A percentile compares a stretch with the other conserved stretches of the same genome.
These are phyloP conservation scores for Parasarocladium wereldwijsianum DNA, from an alignment of 2,329 filamentous ascomycete species.

Conservation along the genomic window DNA sequence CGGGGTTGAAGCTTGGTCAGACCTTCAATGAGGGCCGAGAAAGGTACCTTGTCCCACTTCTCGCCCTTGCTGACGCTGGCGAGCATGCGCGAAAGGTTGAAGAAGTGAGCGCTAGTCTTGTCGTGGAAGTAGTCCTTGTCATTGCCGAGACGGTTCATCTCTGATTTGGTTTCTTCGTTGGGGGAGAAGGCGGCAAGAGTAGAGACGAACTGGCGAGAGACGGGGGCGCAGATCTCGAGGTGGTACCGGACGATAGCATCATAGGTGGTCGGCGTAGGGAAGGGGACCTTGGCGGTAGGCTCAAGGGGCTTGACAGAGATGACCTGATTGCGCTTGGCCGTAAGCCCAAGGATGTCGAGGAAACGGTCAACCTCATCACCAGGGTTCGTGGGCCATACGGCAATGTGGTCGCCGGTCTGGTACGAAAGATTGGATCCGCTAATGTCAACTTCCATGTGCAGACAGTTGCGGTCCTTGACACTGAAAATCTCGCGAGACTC, in stretches of 20 bases:
- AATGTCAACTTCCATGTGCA: constrained; percentile 92
- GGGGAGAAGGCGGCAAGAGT: constrained; percentile 82
- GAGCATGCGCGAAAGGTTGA: constrained; percentile 82
- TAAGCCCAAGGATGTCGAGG: constrained; percentile 61
- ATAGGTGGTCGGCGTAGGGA: constrained; percentile 93
- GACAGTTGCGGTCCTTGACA: constrained; percentile 80
- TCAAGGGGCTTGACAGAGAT: constrained; percentile 85
- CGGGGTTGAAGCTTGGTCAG: constrained; percentile 90
- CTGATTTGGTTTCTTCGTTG: constrained; percentile 67
- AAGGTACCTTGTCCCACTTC: constrained; percentile 74
- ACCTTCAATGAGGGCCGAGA: constrained; percentile 88
- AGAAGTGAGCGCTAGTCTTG: constrained; percentile 64
- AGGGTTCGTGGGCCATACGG: constrained; percentile 91
- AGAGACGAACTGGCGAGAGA: constrained; percentile 89
- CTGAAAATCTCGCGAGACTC: constrained; percentile 87
- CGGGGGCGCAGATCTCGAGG: constrained; percentile 87
- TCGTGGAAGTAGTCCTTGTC: constrained; percentile 95
- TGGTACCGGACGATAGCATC: constrained; percentile 89
- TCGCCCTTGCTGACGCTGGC: constrained; percentile 56
- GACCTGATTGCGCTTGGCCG: constrained; percentile 64
- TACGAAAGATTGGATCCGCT: constrained; percentile 81
- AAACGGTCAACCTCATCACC: constrained; percentile 87
- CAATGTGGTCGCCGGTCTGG: constrained; percentile 94
- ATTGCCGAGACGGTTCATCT: constrained; percentile 75
- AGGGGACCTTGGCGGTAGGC: constrained; percentile 90